Evolutionary conservation across 768 basidiomycete species (phyloP).

Genomic region (Lactifluus rugatus): DNA sequence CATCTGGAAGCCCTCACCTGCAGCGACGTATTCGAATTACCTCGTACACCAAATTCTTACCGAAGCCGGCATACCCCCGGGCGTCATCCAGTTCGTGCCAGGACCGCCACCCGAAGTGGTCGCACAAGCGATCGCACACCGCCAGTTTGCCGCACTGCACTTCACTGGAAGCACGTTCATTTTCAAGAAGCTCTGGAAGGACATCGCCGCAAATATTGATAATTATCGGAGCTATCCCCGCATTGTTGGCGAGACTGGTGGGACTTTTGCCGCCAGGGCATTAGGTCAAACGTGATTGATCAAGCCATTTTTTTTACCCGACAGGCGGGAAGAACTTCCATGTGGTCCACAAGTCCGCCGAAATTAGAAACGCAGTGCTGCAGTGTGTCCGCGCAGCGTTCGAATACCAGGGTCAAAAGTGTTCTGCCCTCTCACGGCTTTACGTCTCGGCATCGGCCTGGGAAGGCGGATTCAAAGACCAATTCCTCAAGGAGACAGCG

Average conservation of each 20-base stretch:
- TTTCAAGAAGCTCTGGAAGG: conserved; percentile 95
- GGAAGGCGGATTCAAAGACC: conserved; percentile 78
- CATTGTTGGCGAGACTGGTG: conserved; percentile 91
- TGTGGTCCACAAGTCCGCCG: conserved; percentile 78
- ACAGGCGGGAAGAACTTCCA: conserved; percentile 95
- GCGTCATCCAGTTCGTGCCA: conserved; percentile 96
- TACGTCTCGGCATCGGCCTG: conserved; percentile 87
- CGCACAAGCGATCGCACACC: conserved; percentile 69
- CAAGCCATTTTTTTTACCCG: neutral
- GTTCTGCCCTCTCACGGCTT: conserved; percentile 83
- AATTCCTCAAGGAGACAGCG: conserved; percentile 59
- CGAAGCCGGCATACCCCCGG: conserved; percentile 89
- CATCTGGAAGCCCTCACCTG: conserved; percentile 96
- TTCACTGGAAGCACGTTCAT: conserved; percentile 95
- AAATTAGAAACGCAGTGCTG: conserved; percentile 79
- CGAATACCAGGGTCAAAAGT: conserved; percentile 98
- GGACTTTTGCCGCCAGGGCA: neutral
- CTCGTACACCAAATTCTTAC: conserved; percentile 80
- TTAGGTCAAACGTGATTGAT: neutral
- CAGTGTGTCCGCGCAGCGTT: conserved; percentile 85
- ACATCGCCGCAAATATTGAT: conserved; percentile 83
- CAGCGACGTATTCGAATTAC: conserved; percentile 93
- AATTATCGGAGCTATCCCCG: conserved; percentile 83
- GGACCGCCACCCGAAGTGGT: conserved; percentile 82
- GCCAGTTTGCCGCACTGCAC: conserved; percentile 78